These are phyloP conservation scores for Parathielavia appendiculata DNA, from an alignment of 495 filamentous ascomycete genomes.

Conservation along the genomic window DNA sequence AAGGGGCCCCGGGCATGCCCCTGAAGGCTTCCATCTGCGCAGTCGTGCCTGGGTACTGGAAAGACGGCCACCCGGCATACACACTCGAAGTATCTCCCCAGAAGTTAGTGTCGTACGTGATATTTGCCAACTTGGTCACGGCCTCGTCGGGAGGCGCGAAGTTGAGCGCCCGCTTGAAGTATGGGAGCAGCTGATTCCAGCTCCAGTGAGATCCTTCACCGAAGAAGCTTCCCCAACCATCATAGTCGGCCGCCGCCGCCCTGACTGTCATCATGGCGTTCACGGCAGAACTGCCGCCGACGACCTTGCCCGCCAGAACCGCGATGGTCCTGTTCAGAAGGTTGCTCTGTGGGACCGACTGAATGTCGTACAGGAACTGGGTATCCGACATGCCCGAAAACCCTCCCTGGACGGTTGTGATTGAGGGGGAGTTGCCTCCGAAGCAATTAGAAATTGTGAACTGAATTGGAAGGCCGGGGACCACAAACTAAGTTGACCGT, in stretches of 20 bases:
- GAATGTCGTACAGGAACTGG: slow-evolving; percentile 35
- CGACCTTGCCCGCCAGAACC: slow-evolving; percentile 47
- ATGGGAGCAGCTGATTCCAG: slow-evolving; percentile 44
- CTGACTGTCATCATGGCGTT: slow-evolving; percentile 51
- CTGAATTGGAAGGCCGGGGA: not conserved
- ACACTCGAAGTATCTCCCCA: slow-evolving; percentile 42
- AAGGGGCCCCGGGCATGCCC: slow-evolving; percentile 38
- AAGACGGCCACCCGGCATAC: slow-evolving; percentile 40
- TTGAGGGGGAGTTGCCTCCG: slow-evolving; percentile 23
- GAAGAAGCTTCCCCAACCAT: slow-evolving; percentile 44
- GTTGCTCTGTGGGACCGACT: slow-evolving; percentile 37
- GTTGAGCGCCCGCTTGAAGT: slow-evolving; percentile 42
- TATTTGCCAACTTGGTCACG: slow-evolving; percentile 34
- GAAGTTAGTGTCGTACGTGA: slow-evolving; percentile 38
- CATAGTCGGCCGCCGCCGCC: slow-evolving; percentile 41
- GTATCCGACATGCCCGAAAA: slow-evolving; percentile 26
- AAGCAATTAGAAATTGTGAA: not conserved
- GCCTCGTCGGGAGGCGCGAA: slow-evolving; percentile 36
- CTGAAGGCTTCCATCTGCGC: slow-evolving; percentile 36
- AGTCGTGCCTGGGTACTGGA: slow-evolving; percentile 38
- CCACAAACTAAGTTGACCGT: slow-evolving; percentile 20
- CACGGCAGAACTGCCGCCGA: slow-evolving; percentile 54
- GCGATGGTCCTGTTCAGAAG: slow-evolving; percentile 32
- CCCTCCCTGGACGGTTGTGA: slow-evolving; percentile 28
- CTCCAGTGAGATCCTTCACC: slow-evolving; percentile 36